Conservation (phyloP, 139 green algal genomes). For the Marvania coccoides region DNA sequence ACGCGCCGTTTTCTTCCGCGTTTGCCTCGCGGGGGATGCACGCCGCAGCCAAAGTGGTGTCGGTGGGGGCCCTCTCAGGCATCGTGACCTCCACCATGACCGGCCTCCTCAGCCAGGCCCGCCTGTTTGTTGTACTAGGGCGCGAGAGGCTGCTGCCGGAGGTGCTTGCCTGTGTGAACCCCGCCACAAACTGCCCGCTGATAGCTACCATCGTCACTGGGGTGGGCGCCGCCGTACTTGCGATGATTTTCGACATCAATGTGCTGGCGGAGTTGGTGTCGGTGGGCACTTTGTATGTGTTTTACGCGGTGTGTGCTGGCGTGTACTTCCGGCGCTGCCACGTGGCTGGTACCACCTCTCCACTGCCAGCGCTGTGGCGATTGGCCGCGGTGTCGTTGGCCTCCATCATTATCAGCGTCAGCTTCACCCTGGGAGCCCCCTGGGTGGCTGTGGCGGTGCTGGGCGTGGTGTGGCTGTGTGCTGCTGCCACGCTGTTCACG, state of each 20-base stretch:
- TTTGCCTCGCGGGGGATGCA: slow-evolving; percentile 28
- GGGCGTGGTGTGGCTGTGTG: slow-evolving; percentile 13
- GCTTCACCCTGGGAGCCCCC: slow-evolving; percentile 17
- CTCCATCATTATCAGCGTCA: slow-evolving; percentile 3
- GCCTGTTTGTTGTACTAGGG: slow-evolving; percentile 74
- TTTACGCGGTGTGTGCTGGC: slow-evolving; percentile 55
- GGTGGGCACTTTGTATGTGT: slow-evolving; percentile 74
- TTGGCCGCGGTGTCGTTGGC: not conserved
- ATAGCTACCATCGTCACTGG: slow-evolving; percentile 45
- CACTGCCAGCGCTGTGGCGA: not conserved
- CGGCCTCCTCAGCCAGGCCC: slow-evolving; percentile 62
- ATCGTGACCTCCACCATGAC: slow-evolving; percentile 65
- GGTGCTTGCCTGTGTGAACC: slow-evolving; percentile 49
- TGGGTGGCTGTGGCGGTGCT: not conserved
- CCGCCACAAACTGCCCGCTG: slow-evolving; percentile 38
- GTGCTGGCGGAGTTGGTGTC: slow-evolving; percentile 64
- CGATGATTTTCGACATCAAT: slow-evolving; percentile 72
- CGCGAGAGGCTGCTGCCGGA: slow-evolving; percentile 63
- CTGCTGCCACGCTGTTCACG: slow-evolving; percentile 18
- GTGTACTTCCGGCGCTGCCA: slow-evolving; percentile 36
- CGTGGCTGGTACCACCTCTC: not conserved
- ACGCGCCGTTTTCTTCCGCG: slow-evolving; percentile 58
- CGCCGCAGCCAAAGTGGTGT: slow-evolving; percentile 18
- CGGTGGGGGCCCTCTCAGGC: slow-evolving; percentile 32
- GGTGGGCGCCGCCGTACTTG: slow-evolving; percentile 36